Evolutionary conservation across 31 red algal species (phyloP), one percentile per base, ranked within the genome.

Genomic region (Porphyra umbilicalis): DNA sequence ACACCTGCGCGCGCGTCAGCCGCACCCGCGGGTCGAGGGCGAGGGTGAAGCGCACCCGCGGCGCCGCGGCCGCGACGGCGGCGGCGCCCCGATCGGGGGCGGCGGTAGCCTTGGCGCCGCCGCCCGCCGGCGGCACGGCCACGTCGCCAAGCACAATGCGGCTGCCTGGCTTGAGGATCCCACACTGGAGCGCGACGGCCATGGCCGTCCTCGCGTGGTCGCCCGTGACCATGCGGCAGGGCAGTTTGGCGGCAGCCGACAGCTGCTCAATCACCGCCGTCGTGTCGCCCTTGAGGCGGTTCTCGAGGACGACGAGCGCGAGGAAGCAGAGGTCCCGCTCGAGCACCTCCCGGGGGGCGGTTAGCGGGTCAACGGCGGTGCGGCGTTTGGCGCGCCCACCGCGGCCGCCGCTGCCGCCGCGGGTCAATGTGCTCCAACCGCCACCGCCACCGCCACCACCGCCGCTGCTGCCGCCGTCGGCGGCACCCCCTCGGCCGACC

Each of bases 241-340:
- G 85, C 32, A 87, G 67, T 18, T 44, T 35, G 78, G 31, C 85
- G 11, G 33, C n/a, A 34, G 29, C 10, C 16, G 40, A 32, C 71
- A 87, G 31, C 38, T 83, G 79, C n/a, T 36, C 35, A 29, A 87
- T 33, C 13, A 80, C 85, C 32, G 85, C 33, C 31, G 79, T 6
- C 33, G 85, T 87, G 34, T 87, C 85, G 32, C 32, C 35, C 32
- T 87, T 87, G 32, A 87, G 80, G 16, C 85, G 85, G 78, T 87
- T 87, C 39, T 87, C 85, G 18, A 87, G 38, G 8, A 87, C 85
- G 25, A 79, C 85, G 32, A 87, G 44, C 31, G 79, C 85, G 79
- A 71, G 44, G 29, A 87, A 79, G 6, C 15, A 15, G 32, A 87
- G 85, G 42, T 79, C 34, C 37, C 40, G 35, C 78, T 87, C 85